Percentiles rank a stretch among this genome's conserved stretches.
phyloP scores from a whole-genome alignment of 331 rosid species.

The Dryas integrifolia region DNA sequence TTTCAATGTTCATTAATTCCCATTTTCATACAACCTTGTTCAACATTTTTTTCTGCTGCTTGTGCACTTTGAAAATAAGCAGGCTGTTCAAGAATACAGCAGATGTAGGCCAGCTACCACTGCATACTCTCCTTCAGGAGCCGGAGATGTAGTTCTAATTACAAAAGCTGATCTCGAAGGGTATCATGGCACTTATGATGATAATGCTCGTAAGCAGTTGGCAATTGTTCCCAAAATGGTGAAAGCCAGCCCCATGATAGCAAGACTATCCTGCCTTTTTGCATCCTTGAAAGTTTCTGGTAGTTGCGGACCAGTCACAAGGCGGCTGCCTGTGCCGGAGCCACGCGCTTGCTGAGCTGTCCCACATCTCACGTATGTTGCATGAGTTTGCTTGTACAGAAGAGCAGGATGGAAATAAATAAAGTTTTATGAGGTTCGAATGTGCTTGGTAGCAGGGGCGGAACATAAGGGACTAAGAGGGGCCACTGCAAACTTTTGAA shows the following conservation, averaged over 20 bases:
- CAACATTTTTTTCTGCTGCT: slow-evolving; percentile 15
- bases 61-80: slow-evolving; percentile 26
- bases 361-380: slow-evolving; percentile 7
- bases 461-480: too few species aligned
- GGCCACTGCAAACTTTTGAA: not conserved
- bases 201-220: slow-evolving; percentile 51
- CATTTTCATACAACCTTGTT: slow-evolving; percentile 1
- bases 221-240: slow-evolving; percentile 51
- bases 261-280: slow-evolving; percentile 75
- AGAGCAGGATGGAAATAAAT: slow-evolving; percentile 41
- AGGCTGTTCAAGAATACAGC: slow-evolving; percentile 89
- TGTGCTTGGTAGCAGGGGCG: slow-evolving; percentile 28
- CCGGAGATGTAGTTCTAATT: slow-evolving; percentile 81
- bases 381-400: slow-evolving; percentile 40
- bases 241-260: slow-evolving; percentile 73
- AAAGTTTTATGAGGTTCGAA: slow-evolving; percentile 27
- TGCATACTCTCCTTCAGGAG: slow-evolving; percentile 68
- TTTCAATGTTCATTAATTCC: not conserved
- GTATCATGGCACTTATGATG: slow-evolving; percentile 49
- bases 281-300: slow-evolving; percentile 75
- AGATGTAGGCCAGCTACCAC: slow-evolving; percentile 33
- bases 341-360: slow-evolving; percentile 78
- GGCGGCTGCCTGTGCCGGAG: slow-evolving; percentile 79
- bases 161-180: slow-evolving; percentile 97
- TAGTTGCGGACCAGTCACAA: slow-evolving; percentile 40